These are phyloP conservation scores for Pharnaceum exiguum DNA, from an alignment of 148 eudicot species.

Conservation along the genomic window DNA sequence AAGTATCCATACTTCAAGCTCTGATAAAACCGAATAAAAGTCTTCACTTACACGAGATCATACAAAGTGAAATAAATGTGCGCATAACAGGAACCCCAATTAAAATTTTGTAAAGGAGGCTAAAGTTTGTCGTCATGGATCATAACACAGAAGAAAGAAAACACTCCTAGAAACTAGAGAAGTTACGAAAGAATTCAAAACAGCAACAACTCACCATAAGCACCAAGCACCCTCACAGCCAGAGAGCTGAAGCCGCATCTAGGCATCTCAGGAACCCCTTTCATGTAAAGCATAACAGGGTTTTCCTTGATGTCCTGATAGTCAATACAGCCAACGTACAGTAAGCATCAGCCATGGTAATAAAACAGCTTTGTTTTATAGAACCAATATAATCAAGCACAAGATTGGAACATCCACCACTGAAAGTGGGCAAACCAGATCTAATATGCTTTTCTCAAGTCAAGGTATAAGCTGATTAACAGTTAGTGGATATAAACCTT, in stretches of 20 bases:
- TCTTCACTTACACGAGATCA: too few relatives aligned
- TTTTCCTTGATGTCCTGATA: constrained; percentile 84
- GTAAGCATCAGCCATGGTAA: constrained; percentile 2
- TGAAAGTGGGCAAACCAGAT: background rate
- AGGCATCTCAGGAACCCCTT: constrained; percentile 84
- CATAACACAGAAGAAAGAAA: background rate
- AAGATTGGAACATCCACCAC: background rate
- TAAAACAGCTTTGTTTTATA: too few relatives aligned
- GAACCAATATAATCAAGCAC: background rate
- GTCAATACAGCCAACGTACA: background rate
- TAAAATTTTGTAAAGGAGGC: too few relatives aligned
- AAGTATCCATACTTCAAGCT: too few relatives aligned
- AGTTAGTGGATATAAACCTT: constrained; percentile 39
- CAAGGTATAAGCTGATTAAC: background rate
- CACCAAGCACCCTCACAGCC: constrained; percentile 73
- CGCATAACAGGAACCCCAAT: too few relatives aligned
- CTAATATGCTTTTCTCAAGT: background rate
- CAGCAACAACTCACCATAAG: constrained; percentile 58
- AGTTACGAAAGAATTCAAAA: background rate
- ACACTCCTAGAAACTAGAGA: background rate
- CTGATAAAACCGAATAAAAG: too few relatives aligned
- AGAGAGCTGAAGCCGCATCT: constrained; percentile 92
- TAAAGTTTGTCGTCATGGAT: background rate
- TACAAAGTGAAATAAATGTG: too few relatives aligned
- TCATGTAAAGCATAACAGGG: constrained; percentile 91